A percentile compares a stretch with the other conserved stretches of the same genome.
These are phyloP conservation scores for Cystobasidium onofrii DNA, from an alignment of 768 basidiomycete genomes.

Conservation along the genomic window DNA sequence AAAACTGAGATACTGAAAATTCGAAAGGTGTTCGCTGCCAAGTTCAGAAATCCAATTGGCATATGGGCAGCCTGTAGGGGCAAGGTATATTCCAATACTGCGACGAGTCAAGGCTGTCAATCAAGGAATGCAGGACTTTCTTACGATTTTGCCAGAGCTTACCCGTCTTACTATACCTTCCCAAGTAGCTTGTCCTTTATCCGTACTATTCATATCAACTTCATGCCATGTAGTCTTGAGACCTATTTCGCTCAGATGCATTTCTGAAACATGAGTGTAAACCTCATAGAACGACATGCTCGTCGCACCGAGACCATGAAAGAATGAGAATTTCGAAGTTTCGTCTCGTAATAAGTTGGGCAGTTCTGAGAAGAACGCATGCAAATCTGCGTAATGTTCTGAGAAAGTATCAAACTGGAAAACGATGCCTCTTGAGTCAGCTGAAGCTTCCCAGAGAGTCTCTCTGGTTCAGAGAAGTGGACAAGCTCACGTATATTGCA, in stretches of 20 bases:
- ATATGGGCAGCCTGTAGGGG: constrained; percentile 16
- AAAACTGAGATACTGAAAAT: no score
- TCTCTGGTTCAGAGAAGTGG: background rate
- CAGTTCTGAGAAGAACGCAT: constrained; percentile 68
- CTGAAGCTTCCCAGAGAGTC: constrained; percentile 51
- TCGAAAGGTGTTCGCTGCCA: no score
- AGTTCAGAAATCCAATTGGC: constrained; percentile 6
- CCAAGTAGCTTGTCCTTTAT: constrained; percentile 47
- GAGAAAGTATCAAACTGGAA: constrained; percentile 37
- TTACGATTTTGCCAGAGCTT: no score
- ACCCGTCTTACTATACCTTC: constrained; percentile 20
- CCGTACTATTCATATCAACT: constrained; percentile 56
- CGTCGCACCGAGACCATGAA: constrained; percentile 93
- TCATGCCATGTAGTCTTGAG: constrained; percentile 72
- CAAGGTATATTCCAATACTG: constrained; percentile 29
- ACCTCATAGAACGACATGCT: constrained; percentile 69
- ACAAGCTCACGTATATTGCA: constrained; percentile 80
- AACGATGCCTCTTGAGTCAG: no score
- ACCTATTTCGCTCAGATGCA: constrained; percentile 76
- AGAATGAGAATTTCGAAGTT: constrained; percentile 78
- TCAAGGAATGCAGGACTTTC: no score
- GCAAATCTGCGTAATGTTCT: constrained; percentile 53
- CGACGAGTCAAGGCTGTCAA: no score
- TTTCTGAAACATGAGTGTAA: constrained; percentile 71
- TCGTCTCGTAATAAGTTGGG: constrained; percentile 66